phyloP scores from a whole-genome alignment of 371 early-diverging fungal genomes.

The Phascolomyces articulosus region DNA sequence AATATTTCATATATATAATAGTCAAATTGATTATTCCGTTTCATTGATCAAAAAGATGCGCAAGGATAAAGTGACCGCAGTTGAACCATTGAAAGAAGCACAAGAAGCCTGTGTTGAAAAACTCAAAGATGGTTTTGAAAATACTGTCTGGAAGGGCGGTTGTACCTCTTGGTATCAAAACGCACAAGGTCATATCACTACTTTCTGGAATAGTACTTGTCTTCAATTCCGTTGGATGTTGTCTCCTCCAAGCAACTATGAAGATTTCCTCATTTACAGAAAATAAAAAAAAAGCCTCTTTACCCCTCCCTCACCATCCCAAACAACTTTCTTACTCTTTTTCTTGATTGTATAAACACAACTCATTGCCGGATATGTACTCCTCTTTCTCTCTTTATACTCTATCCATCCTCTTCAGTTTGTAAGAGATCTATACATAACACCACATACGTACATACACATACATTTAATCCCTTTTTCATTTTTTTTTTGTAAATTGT shows the following conservation, averaged over 20 bases:
- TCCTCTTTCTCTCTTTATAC: too few species aligned
- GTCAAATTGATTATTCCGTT: slow-evolving; percentile 29
- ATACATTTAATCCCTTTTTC: too few species aligned
- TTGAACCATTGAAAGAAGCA: slow-evolving; percentile 26
- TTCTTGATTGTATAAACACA: too few species aligned
- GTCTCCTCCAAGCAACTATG: not conserved
- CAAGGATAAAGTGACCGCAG: slow-evolving; percentile 14
- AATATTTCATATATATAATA: not conserved
- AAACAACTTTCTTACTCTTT: too few species aligned
- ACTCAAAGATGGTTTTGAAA: slow-evolving; percentile 17
- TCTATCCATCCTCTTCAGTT: too few species aligned
- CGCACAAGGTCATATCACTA: slow-evolving; percentile 21
- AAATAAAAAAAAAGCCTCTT: not conserved
- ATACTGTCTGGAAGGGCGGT: slow-evolving; percentile 27
- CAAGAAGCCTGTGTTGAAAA: slow-evolving; percentile 20
- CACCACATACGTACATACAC: too few species aligned
- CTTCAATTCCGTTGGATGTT: slow-evolving; percentile 26
- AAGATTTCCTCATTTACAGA: not conserved
- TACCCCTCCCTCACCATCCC: too few species aligned
- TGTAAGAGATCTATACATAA: too few species aligned
- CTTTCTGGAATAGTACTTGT: slow-evolving; percentile 27
- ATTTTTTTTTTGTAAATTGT: too few species aligned
- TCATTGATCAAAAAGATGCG: slow-evolving; percentile 16
- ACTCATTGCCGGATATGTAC: too few species aligned
- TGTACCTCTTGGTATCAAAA: slow-evolving; percentile 33